Base-by-base conservation (phyloP, 116 monocot species). In the Posidonia oceanica region DNA sequence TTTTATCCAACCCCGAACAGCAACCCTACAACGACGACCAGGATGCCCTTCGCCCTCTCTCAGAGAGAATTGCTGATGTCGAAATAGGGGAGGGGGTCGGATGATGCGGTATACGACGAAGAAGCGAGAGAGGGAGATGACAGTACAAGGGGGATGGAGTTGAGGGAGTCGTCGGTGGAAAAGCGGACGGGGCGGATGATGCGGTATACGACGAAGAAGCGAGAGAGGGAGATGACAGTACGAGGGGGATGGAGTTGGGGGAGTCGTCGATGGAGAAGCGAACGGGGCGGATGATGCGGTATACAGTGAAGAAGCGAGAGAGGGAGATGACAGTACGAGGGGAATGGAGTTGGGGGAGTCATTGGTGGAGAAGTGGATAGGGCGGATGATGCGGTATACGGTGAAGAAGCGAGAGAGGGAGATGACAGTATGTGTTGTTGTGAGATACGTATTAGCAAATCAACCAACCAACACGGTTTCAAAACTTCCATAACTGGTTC, bases 21-120 rank as follows among this genome's bases (percentile, higher is more conserved):
- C 61, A 93, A 80, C 20, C 88, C 86, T 23, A 82, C 78, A 22
- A 88, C 84, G 38, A 93, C 92, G 23, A 83, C 80, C 55, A 93
- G 86, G 76, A 93, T 88, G 75, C 88, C 92, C 82, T 80, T 83
- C 18, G 92, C 84, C 48, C 92, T 81, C 29, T 93, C 86, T 59
- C 77, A 77, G 64, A 88, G 68, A 8, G 87, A 87, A 59, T 60
- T 75, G 39, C 76, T 55, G 67, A 80, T 57, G 12, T 71, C 83
- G 59, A 72, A 55, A 20, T 38, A 59, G 4, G 74, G 63, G 14
- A 62, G 44, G 44, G 44, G 4, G 0, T 44, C 67, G 56, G 75
- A 20, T 0, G 56, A 23, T 12, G 39, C 51, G 18, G 42, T 2
- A 37, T n/a, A 52, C n/a, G 55, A 39, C 14, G 16, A 37, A 58